Evolutionary conservation across 208 protist species (phyloP).

Genomic region (Trypanosomatidae sp.): DNA sequence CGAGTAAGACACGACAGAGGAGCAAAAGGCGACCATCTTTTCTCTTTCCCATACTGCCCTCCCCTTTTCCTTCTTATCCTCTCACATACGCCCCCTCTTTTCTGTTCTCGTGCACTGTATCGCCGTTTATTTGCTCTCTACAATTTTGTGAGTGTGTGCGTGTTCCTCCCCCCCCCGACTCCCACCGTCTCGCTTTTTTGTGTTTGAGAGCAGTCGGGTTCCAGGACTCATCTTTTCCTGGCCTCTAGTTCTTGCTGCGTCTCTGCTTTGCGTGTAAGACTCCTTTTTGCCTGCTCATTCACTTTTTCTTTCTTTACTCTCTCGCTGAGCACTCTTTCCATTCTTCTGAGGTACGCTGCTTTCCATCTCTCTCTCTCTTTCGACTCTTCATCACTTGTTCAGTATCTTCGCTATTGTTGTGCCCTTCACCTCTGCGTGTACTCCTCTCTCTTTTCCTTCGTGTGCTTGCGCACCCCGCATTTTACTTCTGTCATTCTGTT

Average conservation of each 20-base stretch:
- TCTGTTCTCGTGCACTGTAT: not conserved
- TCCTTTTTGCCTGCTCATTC: not conserved
- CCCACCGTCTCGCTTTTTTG: too few species aligned
- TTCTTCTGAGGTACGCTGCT: not conserved
- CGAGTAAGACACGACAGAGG: not conserved
- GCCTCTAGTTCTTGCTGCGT: not conserved
- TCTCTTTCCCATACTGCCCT: not conserved
- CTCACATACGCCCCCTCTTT: not conserved
- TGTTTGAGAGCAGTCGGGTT: not conserved
- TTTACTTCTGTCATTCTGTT: not conserved
- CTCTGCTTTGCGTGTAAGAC: not conserved
- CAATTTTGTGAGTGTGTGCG: too few species aligned
- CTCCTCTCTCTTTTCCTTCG: not conserved
- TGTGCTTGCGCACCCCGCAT: not conserved
- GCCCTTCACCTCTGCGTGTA: not conserved
- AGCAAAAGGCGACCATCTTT: not conserved
- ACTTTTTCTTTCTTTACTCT: not conserved
- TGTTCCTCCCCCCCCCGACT: not conserved
- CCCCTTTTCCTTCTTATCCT: not conserved
- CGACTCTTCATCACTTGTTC: not conserved
- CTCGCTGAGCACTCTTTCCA: not conserved
- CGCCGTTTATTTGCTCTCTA: not conserved
- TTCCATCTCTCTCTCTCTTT: not conserved
- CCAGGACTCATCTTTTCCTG: not conserved
- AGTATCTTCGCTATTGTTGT: not conserved